Conservation (phyloP, 108 stramenopile species). For the Cyclostephanos invisitatus region DNA sequence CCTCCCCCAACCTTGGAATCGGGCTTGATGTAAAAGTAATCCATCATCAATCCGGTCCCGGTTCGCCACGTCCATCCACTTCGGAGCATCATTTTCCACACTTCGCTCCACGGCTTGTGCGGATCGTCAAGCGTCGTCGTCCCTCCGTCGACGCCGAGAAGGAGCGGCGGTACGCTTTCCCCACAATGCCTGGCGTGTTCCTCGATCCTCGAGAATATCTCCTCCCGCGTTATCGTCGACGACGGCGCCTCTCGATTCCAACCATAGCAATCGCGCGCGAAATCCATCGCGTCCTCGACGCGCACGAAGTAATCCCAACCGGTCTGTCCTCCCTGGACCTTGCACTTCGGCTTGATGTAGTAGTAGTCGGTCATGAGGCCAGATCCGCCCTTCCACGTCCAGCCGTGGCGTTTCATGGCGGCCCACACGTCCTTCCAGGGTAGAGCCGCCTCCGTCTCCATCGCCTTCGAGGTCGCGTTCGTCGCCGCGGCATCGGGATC, state of each 20-base stretch:
- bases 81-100: slow-evolving; percentile 30
- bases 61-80: slow-evolving; percentile 42
- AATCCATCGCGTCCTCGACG: slow-evolving; percentile 19
- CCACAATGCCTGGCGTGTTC: slow-evolving; percentile 7
- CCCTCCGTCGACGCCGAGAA: not conserved
- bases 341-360: slow-evolving; percentile 34
- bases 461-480: too few relatives aligned
- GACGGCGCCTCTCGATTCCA: slow-evolving; percentile 11
- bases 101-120: slow-evolving; percentile 27
- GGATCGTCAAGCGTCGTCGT: not conserved
- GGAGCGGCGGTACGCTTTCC: slow-evolving; percentile 24
- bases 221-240: not conserved
- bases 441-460: not conserved
- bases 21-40: slow-evolving; percentile 47
- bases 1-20: slow-evolving; percentile 25
- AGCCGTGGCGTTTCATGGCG: slow-evolving; percentile 21
- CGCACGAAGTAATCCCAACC: slow-evolving; percentile 37
- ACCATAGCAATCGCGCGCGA: slow-evolving; percentile 13
- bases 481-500: too few relatives aligned
- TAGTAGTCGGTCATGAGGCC: slow-evolving; percentile 43
- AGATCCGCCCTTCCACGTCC: slow-evolving; percentile 28
- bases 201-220: slow-evolving; percentile 8
- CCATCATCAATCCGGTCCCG: slow-evolving; percentile 40
- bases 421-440: slow-evolving; percentile 30
- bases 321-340: slow-evolving; percentile 9